A percentile compares a stretch with the other conserved stretches of the same genome.
phyloP scores from a whole-genome alignment of 345 rosid species.

The Bruguiera gymnorhiza region DNA sequence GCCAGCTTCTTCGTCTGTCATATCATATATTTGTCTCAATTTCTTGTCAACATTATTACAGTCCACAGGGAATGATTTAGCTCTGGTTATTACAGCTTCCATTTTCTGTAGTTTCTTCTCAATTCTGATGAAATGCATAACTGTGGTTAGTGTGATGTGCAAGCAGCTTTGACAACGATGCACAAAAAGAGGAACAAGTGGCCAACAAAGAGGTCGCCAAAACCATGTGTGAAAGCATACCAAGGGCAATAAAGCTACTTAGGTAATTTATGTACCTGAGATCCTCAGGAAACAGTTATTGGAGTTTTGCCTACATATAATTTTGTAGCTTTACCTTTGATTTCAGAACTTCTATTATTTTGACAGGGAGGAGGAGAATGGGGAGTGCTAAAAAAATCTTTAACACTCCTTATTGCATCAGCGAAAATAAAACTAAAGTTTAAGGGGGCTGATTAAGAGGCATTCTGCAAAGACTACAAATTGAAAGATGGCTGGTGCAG shows the following conservation, averaged over 20 bases:
- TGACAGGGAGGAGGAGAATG: too few species aligned
- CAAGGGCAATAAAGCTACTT: background rate
- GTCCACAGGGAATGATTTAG: slow-evolving; percentile 65
- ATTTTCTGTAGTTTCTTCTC: slow-evolving; percentile 57
- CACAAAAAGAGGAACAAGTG: too few species aligned
- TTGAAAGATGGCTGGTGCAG: too few species aligned
- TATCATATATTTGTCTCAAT: slow-evolving; percentile 82
- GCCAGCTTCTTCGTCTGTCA: slow-evolving; percentile 88
- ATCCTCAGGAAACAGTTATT: background rate
- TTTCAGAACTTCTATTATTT: too few species aligned
- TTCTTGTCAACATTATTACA: slow-evolving; percentile 92
- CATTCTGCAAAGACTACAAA: too few species aligned
- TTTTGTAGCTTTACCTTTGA: too few species aligned
- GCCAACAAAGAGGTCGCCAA: background rate
- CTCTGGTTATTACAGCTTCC: slow-evolving; percentile 65
- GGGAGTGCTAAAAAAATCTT: background rate
- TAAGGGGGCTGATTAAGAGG: background rate
- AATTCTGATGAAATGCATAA: slow-evolving; percentile 49
- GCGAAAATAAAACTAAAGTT: background rate
- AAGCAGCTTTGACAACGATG: background rate
- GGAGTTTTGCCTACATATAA: too few species aligned
- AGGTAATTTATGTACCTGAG: background rate
- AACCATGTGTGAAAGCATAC: too few species aligned
- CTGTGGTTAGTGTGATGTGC: slow-evolving; percentile 3
- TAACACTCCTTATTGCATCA: background rate